A percentile compares a stretch with the other conserved stretches of the same genome.
Evolutionary conservation across 805 yeast species (phyloP).

Genomic region (Barnettozyma sucrosica): DNA sequence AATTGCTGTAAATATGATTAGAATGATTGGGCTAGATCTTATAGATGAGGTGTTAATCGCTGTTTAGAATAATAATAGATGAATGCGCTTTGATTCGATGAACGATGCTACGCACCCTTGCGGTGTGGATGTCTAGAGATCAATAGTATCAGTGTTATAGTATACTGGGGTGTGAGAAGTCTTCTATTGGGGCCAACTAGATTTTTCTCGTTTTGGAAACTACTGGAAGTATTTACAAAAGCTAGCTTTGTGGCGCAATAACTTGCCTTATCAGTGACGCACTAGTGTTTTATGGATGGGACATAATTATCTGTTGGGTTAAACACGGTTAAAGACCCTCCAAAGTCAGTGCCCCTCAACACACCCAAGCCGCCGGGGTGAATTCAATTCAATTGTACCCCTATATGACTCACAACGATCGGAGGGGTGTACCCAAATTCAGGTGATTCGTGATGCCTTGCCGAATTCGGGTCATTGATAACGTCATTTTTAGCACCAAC

Average conservation of each 20-base stretch:
- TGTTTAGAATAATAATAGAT: background rate
- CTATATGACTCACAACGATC: background rate
- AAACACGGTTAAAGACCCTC: background rate
- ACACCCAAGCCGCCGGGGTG: background rate
- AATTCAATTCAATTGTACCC: background rate
- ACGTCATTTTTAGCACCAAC: background rate
- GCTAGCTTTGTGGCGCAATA: no score
- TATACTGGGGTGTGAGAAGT: no score
- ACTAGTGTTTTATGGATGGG: background rate
- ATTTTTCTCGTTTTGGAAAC: no score
- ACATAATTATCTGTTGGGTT: background rate
- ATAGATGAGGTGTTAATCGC: constrained; percentile 1
- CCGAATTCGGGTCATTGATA: constrained; percentile 1
- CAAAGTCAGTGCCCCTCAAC: background rate
- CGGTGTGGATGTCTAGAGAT: no score
- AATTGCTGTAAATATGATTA: background rate
- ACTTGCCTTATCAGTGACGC: background rate
- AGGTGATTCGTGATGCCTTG: background rate
- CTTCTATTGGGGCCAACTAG: no score
- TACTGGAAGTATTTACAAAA: no score
- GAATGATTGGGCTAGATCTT: background rate
- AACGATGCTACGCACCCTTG: no score
- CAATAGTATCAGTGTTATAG: no score
- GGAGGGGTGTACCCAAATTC: background rate
- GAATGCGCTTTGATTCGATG: no score